Percentiles rank a stretch among this genome's conserved stretches.
Evolutionary conservation across 1,284 basidiomycete genomes (phyloP).

Genomic region (Ceratobasidium sp.): DNA sequence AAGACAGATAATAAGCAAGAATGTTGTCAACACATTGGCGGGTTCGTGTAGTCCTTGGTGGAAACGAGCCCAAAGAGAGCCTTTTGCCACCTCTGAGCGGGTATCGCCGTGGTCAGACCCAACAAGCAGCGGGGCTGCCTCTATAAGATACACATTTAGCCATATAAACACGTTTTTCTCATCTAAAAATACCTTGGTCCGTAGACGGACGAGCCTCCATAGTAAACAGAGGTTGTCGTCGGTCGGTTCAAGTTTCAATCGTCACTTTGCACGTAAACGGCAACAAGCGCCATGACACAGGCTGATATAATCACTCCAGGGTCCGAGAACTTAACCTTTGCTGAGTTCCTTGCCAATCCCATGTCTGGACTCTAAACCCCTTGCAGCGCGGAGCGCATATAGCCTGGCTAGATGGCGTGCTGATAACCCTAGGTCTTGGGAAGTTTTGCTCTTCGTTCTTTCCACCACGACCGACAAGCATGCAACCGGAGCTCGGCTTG

Average conservation of each 20-base stretch:
- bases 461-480: constrained; percentile 24
- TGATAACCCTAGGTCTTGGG: constrained; percentile 20
- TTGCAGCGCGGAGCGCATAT: constrained; percentile 14
- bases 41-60: constrained; percentile 68
- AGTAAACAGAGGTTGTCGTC: constrained; percentile 39
- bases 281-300: constrained; percentile 19
- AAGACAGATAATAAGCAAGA: constrained; percentile 81
- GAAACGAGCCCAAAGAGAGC: constrained; percentile 52
- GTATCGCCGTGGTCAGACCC: constrained; percentile 40
- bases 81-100: constrained; percentile 42
- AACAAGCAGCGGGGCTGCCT: constrained; percentile 46
- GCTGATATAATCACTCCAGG: constrained; percentile 21
- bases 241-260: constrained; percentile 22
- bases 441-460: constrained; percentile 9
- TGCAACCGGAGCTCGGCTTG: constrained; percentile 15
- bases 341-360: constrained; percentile 8
- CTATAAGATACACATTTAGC: constrained; percentile 1
- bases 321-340: constrained; percentile 35
- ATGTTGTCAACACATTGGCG: constrained; percentile 85
- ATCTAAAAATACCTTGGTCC: constrained; percentile 36
- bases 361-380: constrained; percentile 19
- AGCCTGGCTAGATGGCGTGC: constrained; percentile 31
- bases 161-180: neutral
- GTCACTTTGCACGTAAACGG: constrained; percentile 18
- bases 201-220: constrained; percentile 46